phyloP scores from a whole-genome alignment of 225 moss, liverwort and hornwort species.

The Marchantia paleacea region DNA sequence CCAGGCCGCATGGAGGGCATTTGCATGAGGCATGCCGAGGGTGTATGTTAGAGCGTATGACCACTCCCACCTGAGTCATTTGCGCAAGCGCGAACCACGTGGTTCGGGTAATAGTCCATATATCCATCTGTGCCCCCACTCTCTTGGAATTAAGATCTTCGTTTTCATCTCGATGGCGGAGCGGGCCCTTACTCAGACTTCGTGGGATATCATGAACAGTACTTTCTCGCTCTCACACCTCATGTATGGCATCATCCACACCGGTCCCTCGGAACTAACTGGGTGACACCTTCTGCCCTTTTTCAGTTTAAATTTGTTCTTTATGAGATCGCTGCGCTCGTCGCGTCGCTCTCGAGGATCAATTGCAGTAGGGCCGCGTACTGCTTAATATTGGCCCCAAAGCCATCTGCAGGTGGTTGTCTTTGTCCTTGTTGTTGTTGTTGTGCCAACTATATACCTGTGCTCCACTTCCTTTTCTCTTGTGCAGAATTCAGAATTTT shows the following conservation, averaged over 20 bases:
- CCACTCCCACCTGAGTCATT: conserved; percentile 10
- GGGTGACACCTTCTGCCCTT: not conserved
- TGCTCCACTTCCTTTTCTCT: conserved; percentile 11
- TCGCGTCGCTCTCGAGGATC: no score
- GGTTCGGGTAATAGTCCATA: not conserved
- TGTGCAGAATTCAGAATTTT: not conserved
- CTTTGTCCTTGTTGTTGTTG: not conserved
- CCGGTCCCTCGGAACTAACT: not conserved
- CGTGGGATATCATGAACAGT: not conserved
- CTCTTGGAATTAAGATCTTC: not conserved
- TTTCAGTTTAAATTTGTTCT: not conserved
- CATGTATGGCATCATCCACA: not conserved
- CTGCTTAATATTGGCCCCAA: not conserved
- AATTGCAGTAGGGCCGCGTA: no score
- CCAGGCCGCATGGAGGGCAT: not conserved
- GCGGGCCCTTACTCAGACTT: not conserved
- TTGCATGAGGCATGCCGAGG: not conserved
- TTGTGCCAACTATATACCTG: not conserved
- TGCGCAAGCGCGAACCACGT: conserved; percentile 11
- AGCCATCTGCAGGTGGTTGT: not conserved
- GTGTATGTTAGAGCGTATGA: not conserved
- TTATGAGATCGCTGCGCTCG: no score
- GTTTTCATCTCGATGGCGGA: not conserved
- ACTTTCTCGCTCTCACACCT: not conserved
- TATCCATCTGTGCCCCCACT: conserved; percentile 12